Conservation (phyloP, 306 rosid genomes). For the Vicia sativa region DNA sequence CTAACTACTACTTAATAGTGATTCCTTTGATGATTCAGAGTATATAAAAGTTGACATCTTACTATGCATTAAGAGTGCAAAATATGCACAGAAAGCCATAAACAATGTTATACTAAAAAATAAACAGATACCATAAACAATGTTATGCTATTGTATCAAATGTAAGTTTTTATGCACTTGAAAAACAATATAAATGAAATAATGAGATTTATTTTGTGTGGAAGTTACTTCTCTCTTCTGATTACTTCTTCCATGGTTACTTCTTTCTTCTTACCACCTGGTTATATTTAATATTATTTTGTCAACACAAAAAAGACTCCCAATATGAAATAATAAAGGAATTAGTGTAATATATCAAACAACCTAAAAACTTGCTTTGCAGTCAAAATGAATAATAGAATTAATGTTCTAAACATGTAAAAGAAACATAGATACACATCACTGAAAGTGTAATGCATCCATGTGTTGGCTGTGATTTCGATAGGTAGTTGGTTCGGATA, state of each 20-base stretch:
- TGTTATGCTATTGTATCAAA: slow-evolving; percentile 6
- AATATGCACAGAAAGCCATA: slow-evolving; percentile 13
- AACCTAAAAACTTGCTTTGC: background rate
- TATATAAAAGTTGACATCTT: background rate
- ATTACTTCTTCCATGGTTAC: slow-evolving; percentile 79
- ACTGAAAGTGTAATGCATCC: too few species aligned
- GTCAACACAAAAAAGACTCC: background rate
- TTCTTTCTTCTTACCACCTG: slow-evolving; percentile 90
- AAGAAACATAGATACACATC: too few species aligned
- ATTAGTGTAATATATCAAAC: background rate
- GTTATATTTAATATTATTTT: slow-evolving; percentile 10
- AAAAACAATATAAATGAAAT: background rate
- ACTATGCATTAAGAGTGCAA: slow-evolving; percentile 29
- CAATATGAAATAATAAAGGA: background rate
- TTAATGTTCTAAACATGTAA: too few species aligned
- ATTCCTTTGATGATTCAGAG: too few species aligned
- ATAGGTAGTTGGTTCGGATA: too few species aligned
- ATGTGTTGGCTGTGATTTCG: too few species aligned
- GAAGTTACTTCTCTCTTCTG: slow-evolving; percentile 30
- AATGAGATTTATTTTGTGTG: background rate
- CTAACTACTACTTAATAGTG: too few species aligned
- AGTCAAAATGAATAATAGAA: too few species aligned
- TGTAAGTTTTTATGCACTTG: background rate
- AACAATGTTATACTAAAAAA: background rate
- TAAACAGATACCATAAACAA: background rate